Conservation (phyloP, 352 stramenopile species). For the Pythium biforme region DNA sequence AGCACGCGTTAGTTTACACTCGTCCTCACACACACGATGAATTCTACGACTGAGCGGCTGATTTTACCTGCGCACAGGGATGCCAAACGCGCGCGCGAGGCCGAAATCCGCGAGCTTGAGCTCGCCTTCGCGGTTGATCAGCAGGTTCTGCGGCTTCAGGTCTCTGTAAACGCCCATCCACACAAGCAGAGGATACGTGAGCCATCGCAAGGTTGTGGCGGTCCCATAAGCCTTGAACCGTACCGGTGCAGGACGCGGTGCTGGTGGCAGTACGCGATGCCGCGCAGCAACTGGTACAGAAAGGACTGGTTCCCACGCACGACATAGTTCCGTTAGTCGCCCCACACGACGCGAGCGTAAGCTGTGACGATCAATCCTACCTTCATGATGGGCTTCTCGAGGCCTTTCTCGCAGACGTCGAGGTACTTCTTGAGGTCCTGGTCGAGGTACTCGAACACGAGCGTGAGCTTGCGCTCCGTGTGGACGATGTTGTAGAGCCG, state of each 20-base stretch:
- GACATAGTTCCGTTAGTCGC: slow-evolving; percentile 5
- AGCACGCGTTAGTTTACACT: not conserved
- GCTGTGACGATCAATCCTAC: slow-evolving; percentile 19
- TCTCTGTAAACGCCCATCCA: slow-evolving; percentile 79
- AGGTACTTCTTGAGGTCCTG: slow-evolving; percentile 99
- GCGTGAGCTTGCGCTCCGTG: slow-evolving; percentile 97
- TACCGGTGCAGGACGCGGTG: slow-evolving; percentile 92
- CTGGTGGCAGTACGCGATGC: slow-evolving; percentile 99
- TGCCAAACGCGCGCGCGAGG: slow-evolving; percentile 98
- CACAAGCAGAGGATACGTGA: not conserved
- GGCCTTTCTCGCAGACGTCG: slow-evolving; percentile 97
- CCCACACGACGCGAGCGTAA: too few relatives aligned
- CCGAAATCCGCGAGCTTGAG: slow-evolving; percentile 99
- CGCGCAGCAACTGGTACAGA: slow-evolving; percentile 98
- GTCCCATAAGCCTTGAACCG: too few relatives aligned
- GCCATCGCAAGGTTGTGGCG: too few relatives aligned
- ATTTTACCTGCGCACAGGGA: slow-evolving; percentile 93
- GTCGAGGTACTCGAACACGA: slow-evolving; percentile 99
- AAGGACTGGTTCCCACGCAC: slow-evolving; percentile 73
- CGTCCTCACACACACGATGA: not conserved
- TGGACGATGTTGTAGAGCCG: slow-evolving; percentile 99
- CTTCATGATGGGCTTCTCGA: slow-evolving; percentile 92
- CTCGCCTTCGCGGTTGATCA: slow-evolving; percentile 97
- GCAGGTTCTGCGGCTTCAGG: slow-evolving; percentile 98
- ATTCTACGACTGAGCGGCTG: not conserved